Base-by-base conservation (phyloP, 163 green algal genomes). In the Scenedesmus sp. region DNA sequence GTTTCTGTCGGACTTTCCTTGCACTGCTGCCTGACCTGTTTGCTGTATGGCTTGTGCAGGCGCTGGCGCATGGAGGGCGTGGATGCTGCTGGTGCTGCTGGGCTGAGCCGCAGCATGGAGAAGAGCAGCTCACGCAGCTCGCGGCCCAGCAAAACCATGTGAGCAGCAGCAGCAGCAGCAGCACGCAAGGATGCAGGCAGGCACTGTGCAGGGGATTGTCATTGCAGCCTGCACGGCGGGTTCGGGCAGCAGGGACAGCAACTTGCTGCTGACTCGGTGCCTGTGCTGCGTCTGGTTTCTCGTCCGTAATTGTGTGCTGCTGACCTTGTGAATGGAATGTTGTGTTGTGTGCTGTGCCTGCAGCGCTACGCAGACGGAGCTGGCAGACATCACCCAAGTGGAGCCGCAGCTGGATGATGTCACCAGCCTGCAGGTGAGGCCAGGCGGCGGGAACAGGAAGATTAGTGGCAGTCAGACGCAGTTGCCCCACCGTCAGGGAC, bases 351-450 rank as follows among this genome's bases (percentile, higher is more conserved):
- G 20, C 4, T 82, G 46, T 90, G 70, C 9, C 83, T 87, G 34
- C 88, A 92, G 88, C 8, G 23, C 77, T 15, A 92, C 88, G 9
- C 88, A 92, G 88, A 92, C 88, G 3, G 88, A 92, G 34, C 88
- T 91, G 87, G 87, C 87, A 18, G 87, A 91, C n/a, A 18, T 91
- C 26, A 20, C 74, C 0, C 74, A 46, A 4, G 87, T 79, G 59
- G 87, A 86, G 76, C 87, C 87, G 64, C 87, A 91, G 87, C 87
- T 91, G 76, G 87, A 91, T 66, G 87, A 91, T 16, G 73, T 79
- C 23, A 87, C 57, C 2, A 70, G 34, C 54, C 76, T 91, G 76
- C 87, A 91, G 87, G 87, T 86, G 67, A 66, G 20, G 54, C 5
- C 81, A 4, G 7, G n/a, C n/a, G 4, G 74, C 66, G n/a, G 66